phyloP scores from a whole-genome alignment of 1,284 basidiomycete species.

The Fomitopsis schrenkii region DNA sequence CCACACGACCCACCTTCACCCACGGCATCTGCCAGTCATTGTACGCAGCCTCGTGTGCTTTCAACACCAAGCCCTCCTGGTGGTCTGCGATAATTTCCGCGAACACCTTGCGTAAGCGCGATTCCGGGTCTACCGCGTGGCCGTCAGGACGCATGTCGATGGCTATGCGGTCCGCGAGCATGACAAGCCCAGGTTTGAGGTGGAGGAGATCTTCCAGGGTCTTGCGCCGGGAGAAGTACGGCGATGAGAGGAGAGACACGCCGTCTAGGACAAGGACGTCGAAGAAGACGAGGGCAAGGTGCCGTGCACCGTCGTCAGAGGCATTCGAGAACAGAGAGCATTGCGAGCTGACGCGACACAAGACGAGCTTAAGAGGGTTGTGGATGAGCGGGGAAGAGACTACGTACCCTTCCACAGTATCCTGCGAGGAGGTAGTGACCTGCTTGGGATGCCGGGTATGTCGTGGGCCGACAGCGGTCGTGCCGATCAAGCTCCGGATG shows the following conservation, averaged over 20 bases:
- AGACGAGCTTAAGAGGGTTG: background rate
- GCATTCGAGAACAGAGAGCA: constrained; percentile 45
- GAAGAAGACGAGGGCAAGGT: constrained; percentile 81
- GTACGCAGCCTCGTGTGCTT: constrained; percentile 65
- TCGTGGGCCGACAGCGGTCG: constrained; percentile 50
- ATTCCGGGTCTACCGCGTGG: constrained; percentile 16
- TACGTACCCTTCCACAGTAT: background rate
- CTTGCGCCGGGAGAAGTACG: constrained; percentile 58
- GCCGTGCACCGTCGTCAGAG: constrained; percentile 40
- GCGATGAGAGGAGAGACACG: constrained; percentile 45
- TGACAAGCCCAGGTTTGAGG: constrained; percentile 51
- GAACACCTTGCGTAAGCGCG: constrained; percentile 45
- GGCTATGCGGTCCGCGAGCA: constrained; percentile 52
- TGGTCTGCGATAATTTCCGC: constrained; percentile 43
- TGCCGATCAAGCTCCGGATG: constrained; percentile 53
- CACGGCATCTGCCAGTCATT: constrained; percentile 61
- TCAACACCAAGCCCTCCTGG: constrained; percentile 74
- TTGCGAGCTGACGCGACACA: constrained; percentile 27
- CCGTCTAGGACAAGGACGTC: constrained; percentile 71
- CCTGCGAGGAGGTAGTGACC: background rate
- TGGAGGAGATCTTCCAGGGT: constrained; percentile 56
- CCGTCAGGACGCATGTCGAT: constrained; percentile 16
- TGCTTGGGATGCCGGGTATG: constrained; percentile 7
- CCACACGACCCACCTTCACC: constrained; percentile 62
- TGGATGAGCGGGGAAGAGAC: background rate